Percentiles rank a stretch among this genome's conserved stretches.
Evolutionary conservation across 441 rosid species (phyloP).

Genomic region (Breynia disticha): DNA sequence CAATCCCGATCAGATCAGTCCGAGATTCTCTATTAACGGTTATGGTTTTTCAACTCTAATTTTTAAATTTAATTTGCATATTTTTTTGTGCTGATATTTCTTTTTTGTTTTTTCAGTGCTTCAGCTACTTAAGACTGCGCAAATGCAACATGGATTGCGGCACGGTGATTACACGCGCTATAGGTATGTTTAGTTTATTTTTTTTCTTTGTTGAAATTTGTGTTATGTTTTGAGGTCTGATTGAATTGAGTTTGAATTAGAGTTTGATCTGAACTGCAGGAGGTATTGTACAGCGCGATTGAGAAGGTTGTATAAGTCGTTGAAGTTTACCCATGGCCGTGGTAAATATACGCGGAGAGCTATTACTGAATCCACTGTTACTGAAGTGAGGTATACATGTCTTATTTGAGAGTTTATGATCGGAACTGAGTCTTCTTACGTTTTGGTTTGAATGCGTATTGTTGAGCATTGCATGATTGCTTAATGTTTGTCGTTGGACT

Average conservation of each 20-base stretch:
- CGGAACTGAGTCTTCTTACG: too few species aligned
- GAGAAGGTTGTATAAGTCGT: slow-evolving; percentile 86
- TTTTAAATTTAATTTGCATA: neutral
- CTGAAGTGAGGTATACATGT: slow-evolving; percentile 91
- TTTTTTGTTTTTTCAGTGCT: slow-evolving; percentile 35
- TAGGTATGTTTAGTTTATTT: slow-evolving; percentile 50
- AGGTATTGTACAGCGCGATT: slow-evolving; percentile 94
- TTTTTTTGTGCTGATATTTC: neutral
- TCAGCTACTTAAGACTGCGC: slow-evolving; percentile 82
- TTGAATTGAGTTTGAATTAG: slow-evolving; percentile 7
- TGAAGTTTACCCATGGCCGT: slow-evolving; percentile 93
- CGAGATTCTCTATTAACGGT: slow-evolving; percentile 80
- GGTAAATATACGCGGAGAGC: slow-evolving; percentile 67
- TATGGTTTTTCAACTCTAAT: neutral
- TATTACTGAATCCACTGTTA: slow-evolving; percentile 66
- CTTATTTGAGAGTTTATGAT: slow-evolving; percentile 10
- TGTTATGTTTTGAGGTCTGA: neutral
- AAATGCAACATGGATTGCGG: slow-evolving; percentile 97
- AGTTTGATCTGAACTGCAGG: slow-evolving; percentile 33
- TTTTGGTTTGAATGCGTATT: too few species aligned
- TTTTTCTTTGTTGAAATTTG: slow-evolving; percentile 1
- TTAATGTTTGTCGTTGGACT: too few species aligned
- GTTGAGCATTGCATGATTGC: too few species aligned
- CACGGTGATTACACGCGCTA: slow-evolving; percentile 92
- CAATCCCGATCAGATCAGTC: slow-evolving; percentile 49